Percentiles rank a stretch among this genome's conserved stretches.
These are phyloP conservation scores for Leucogyrophana mollusca DNA, from an alignment of 768 basidiomycete genomes.

Conservation along the genomic window DNA sequence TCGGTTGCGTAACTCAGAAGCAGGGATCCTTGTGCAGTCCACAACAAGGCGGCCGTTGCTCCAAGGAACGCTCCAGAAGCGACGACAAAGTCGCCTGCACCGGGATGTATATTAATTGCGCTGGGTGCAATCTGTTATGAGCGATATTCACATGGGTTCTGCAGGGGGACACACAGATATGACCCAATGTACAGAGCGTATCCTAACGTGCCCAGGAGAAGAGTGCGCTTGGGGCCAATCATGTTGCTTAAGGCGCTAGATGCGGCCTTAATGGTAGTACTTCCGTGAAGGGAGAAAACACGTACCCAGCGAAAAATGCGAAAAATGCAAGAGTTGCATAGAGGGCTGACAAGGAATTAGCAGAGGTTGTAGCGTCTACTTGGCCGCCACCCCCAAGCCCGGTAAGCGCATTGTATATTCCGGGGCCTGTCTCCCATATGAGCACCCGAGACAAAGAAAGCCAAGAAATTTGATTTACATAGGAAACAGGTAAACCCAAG, in stretches of 20 bases:
- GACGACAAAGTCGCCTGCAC: conserved; percentile 61
- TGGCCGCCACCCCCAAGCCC: conserved; percentile 80
- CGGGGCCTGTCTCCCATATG: conserved; percentile 27
- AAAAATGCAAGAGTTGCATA: conserved; percentile 59
- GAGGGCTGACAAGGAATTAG: conserved; percentile 68
- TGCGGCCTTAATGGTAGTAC: conserved; percentile 1
- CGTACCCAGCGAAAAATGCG: conserved; percentile 68
- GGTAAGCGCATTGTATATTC: conserved; percentile 75
- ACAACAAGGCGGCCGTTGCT: conserved; percentile 64
- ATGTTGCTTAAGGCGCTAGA: conserved; percentile 75
- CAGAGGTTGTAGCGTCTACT: conserved; percentile 58
- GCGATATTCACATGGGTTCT: neutral
- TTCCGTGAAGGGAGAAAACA: neutral
- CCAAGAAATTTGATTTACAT: conserved; percentile 26
- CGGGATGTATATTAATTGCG: conserved; percentile 65
- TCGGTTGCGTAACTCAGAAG: conserved; percentile 83
- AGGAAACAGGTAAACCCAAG: conserved; percentile 67
- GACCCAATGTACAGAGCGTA: conserved; percentile 75
- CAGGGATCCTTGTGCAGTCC: conserved; percentile 77
- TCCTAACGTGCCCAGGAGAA: conserved; percentile 68
- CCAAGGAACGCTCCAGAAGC: conserved; percentile 71
- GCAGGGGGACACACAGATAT: conserved; percentile 50
- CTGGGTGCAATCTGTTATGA: conserved; percentile 31
- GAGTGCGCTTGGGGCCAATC: conserved; percentile 67
- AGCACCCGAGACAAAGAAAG: neutral